These are phyloP conservation scores for Pezicula rhizophila DNA, from an alignment of 2,329 filamentous ascomycete species.

Conservation along the genomic window DNA sequence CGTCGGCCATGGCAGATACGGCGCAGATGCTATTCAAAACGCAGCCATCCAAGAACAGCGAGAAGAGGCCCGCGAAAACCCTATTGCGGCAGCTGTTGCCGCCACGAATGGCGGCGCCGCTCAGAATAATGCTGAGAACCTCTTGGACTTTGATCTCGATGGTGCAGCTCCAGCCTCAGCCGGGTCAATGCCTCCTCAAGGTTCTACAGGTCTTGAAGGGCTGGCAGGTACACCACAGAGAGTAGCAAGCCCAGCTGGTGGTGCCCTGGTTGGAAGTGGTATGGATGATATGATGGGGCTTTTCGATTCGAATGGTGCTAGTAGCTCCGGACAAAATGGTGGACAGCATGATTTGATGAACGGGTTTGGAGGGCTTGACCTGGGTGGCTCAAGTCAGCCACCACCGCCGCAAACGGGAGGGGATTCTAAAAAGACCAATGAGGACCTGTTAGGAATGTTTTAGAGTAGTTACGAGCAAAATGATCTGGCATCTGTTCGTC, in stretches of 20 bases:
- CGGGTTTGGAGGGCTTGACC: constrained; percentile 76
- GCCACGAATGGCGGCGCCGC: constrained; percentile 50
- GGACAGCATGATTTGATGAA: constrained; percentile 48
- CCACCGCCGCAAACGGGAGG: constrained; percentile 53
- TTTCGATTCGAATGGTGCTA: constrained; percentile 41
- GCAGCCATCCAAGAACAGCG: constrained; percentile 95
- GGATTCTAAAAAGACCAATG: constrained; percentile 43
- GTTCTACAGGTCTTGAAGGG: constrained; percentile 44
- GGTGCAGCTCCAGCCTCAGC: constrained; percentile 86
- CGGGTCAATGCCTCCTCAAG: constrained; percentile 52
- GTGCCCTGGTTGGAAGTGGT: constrained; percentile 40
- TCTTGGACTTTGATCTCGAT: constrained; percentile 94
- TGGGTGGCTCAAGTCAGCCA: constrained; percentile 60
- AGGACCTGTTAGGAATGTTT: constrained; percentile 57
- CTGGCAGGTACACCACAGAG: constrained; percentile 62
- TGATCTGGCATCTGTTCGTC: too few species aligned
- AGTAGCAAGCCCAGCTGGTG: constrained; percentile 53
- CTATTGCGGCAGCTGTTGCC: constrained; percentile 78
- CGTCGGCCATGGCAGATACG: constrained; percentile 88
- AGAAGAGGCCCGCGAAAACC: constrained; percentile 87
- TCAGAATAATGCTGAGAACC: constrained; percentile 83
- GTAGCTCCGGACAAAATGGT: constrained; percentile 4
- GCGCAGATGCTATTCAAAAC: constrained; percentile 88
- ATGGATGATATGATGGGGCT: constrained; percentile 79
- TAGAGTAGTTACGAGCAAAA: constrained; percentile 24